Conservation (phyloP, 441 rosid genomes). For the Pelargonium fulgidum region DNA sequence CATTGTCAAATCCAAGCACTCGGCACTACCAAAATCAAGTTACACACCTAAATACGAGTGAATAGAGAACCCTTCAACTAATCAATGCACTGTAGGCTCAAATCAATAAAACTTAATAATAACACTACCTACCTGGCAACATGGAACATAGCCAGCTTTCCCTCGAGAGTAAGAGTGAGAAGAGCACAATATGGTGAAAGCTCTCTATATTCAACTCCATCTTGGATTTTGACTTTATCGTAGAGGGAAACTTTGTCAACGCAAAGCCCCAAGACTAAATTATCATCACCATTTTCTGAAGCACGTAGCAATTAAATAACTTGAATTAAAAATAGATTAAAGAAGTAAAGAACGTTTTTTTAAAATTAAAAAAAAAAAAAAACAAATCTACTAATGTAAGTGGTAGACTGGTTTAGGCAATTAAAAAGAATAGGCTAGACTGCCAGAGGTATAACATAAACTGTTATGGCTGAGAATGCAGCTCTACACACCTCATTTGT, state of each 20-base stretch:
- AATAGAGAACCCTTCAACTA: slow-evolving; percentile 2
- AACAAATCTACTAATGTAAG: neutral
- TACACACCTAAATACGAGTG: neutral
- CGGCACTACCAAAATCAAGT: slow-evolving; percentile 3
- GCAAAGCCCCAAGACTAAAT: slow-evolving; percentile 82
- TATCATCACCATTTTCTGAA: slow-evolving; percentile 76
- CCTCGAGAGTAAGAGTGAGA: slow-evolving; percentile 80
- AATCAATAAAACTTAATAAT: neutral
- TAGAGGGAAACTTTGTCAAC: slow-evolving; percentile 51
- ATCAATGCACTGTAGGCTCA: neutral
- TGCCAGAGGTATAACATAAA: neutral
- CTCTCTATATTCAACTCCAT: slow-evolving; percentile 59
- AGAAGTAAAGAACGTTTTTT: neutral
- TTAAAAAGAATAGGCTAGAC: neutral
- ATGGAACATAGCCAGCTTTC: slow-evolving; percentile 72
- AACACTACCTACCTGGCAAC: slow-evolving; percentile 55
- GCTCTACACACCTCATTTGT: neutral
- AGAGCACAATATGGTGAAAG: slow-evolving; percentile 68
- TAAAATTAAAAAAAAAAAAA: neutral
- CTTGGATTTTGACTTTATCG: slow-evolving; percentile 56
- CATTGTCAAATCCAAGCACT: neutral
- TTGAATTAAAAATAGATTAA: slow-evolving; percentile 11
- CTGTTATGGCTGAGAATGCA: neutral
- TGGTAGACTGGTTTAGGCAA: neutral
- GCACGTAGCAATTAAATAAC: slow-evolving; percentile 15